Evolutionary conservation across 2,329 filamentous ascomycete genomes (phyloP).

Genomic region (Bretziella fagacearum): DNA sequence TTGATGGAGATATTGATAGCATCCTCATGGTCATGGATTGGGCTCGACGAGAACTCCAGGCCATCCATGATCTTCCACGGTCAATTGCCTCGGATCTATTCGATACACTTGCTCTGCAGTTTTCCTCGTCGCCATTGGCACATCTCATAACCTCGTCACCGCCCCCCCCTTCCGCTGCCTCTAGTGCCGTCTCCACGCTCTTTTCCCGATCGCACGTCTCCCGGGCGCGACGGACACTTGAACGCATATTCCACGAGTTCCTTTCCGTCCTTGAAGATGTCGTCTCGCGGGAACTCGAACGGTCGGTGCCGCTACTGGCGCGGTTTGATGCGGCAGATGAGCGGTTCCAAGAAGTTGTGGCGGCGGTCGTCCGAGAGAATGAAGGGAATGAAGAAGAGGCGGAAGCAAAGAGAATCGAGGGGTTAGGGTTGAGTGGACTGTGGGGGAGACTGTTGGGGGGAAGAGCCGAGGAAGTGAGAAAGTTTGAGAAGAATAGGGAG

Average conservation of each 20-base stretch:
- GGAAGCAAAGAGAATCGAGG: conserved; percentile 39
- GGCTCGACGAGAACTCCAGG: conserved; percentile 66
- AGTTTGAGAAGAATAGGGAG: conserved; percentile 79
- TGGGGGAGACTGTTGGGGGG: conserved; percentile 76
- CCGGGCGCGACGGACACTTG: conserved; percentile 61
- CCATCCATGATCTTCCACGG: conserved; percentile 42
- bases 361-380: conserved; percentile 69
- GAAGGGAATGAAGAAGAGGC: conserved; percentile 63
- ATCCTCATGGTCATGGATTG: conserved; percentile 94
- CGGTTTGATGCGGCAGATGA: conserved; percentile 87
- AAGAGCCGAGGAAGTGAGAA: conserved; percentile 57
- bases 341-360: conserved; percentile 76
- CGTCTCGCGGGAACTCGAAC: conserved; percentile 67
- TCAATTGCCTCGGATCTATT: conserved; percentile 48
- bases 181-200: neutral
- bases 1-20: conserved; percentile 81
- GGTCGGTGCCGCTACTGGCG: conserved; percentile 63
- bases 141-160: neutral
- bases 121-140: neutral
- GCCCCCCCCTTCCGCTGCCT: neutral
- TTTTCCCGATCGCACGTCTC: conserved; percentile 45
- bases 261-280: conserved; percentile 75
- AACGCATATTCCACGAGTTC: conserved; percentile 78
- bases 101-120: conserved; percentile 43
- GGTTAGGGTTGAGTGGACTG: conserved; percentile 56